Evolutionary conservation across 2,329 filamentous ascomycete species (phyloP), one percentile per base, ranked within the genome.

Genomic region (Biscogniauxia sp.): DNA sequence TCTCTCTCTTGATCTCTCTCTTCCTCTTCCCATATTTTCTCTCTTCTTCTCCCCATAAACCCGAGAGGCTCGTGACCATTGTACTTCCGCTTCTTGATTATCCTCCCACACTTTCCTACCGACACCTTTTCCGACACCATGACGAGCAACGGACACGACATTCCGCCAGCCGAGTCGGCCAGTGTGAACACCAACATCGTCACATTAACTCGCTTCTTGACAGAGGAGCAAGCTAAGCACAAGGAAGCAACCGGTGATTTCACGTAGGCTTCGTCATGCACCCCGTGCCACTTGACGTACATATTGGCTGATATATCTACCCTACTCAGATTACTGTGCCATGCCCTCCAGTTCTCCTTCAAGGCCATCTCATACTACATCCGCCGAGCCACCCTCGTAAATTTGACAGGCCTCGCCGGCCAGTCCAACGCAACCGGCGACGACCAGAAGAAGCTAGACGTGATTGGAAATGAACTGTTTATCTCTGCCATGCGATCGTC

Each of bases 341-440:
- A 99, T 77, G 93, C 95, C 62, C 90, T 99, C 61, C 95, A 98
- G 79, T 99, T 98, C 83, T 94, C 95, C 67, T 99, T 99, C 89
- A 99, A 99, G 84, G 96, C 92, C 68, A 99, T 99, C 77, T 92
- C 95, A 71, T 97, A 98, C 84, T 99, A 97, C 83, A 99, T 99
- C 78, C 93, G 94, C 72, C 90, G 95, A 77, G 93, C 94, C 41
- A 94, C 92, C 23, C 83, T 99, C 66, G 94, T 98, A 80, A 97
- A 97, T 82, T 87, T 99, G 64, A 96, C 92, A 56, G 95, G 95
- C 63, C 88, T 99, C 54, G 95, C 95, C 64, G 95, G 95, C 61
- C 95, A 94, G 62, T 92, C 93, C 68, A 99, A 99, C 80, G 92
- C 84, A 57, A 98, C 95, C 2, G 95, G 95, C 67, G 95, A 99